Conservation (phyloP, 139 green algal species). For the Auxenochlorella pyrenoidosa region DNA sequence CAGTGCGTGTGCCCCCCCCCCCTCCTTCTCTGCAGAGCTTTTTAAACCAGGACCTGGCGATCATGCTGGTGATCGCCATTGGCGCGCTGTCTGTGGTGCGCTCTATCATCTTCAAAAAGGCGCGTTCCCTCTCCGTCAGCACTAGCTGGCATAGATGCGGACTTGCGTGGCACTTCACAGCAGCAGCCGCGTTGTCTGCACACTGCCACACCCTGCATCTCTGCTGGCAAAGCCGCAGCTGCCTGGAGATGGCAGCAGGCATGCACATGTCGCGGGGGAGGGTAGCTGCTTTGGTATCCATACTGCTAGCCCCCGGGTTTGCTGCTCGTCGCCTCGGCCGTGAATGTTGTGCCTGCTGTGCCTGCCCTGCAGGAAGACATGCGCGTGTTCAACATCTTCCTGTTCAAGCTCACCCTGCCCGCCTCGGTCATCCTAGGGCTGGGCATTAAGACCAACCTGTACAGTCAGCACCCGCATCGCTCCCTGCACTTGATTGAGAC, state of each 20-base stretch:
- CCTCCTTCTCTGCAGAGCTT: neutral
- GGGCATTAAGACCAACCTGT: conserved; percentile 46
- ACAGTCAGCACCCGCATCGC: neutral
- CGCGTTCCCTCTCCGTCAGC: neutral
- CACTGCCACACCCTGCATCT: no score
- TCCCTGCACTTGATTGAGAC: neutral
- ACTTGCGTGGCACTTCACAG: no score
- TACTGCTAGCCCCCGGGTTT: no score
- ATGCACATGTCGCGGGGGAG: no score
- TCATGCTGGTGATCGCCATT: conserved; percentile 38
- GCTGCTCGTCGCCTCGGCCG: no score
- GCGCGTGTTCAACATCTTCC: conserved; percentile 26
- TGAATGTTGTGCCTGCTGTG: no score
- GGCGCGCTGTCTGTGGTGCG: conserved; percentile 3
- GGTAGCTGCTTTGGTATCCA: no score
- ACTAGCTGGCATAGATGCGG: no score
- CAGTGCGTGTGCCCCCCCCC: neutral
- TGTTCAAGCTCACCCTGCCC: conserved; percentile 42
- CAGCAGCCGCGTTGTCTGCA: no score
- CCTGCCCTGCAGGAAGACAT: conserved; percentile 6
- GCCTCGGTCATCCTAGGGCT: conserved; percentile 4
- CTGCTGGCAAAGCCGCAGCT: no score
- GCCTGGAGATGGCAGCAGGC: no score
- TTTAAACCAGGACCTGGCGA: conserved; percentile 41
- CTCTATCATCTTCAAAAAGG: conserved; percentile 1